Conservation (phyloP, 2,329 filamentous ascomycete species). For the Penicillium sp. region DNA sequence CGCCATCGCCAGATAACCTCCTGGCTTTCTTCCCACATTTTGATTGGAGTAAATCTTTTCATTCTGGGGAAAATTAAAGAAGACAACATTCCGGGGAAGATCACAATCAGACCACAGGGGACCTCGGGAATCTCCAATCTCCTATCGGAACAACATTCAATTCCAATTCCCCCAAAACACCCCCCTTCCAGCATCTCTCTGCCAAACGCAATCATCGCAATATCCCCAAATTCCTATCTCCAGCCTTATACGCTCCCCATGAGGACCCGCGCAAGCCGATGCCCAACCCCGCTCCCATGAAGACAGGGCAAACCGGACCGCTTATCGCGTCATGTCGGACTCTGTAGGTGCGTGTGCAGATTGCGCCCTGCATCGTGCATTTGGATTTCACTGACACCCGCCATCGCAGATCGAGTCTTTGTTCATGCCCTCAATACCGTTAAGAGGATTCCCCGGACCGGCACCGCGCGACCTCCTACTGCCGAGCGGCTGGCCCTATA, state of each 20-base stretch:
- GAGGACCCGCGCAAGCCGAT: conserved; percentile 27
- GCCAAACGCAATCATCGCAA: not conserved
- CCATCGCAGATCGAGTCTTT: conserved; percentile 82
- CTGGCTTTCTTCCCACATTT: not conserved
- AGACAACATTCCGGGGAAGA: conserved; percentile 4
- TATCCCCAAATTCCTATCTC: not conserved
- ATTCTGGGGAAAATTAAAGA: not conserved
- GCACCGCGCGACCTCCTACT: conserved; percentile 81
- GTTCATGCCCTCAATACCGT: conserved; percentile 98
- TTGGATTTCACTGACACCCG: conserved; percentile 3
- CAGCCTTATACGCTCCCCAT: conserved; percentile 21
- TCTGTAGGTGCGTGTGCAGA: conserved; percentile 42
- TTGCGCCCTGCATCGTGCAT: not conserved
- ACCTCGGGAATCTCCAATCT: not conserved
- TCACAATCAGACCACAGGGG: conserved; percentile 1
- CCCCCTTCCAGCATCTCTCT: not conserved
- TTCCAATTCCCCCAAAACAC: not conserved
- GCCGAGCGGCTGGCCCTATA: conserved; percentile 85
- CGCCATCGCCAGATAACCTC: conserved; percentile 7
- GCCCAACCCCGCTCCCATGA: conserved; percentile 35
- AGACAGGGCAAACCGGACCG: conserved; percentile 24
- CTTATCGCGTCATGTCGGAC: conserved; percentile 42
- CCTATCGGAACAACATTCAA: not conserved
- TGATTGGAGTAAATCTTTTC: not conserved
- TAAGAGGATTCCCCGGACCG: conserved; percentile 93